These are phyloP conservation scores for Biscutella auriculata DNA, from an alignment of 441 rosid genomes.

Conservation along the genomic window DNA sequence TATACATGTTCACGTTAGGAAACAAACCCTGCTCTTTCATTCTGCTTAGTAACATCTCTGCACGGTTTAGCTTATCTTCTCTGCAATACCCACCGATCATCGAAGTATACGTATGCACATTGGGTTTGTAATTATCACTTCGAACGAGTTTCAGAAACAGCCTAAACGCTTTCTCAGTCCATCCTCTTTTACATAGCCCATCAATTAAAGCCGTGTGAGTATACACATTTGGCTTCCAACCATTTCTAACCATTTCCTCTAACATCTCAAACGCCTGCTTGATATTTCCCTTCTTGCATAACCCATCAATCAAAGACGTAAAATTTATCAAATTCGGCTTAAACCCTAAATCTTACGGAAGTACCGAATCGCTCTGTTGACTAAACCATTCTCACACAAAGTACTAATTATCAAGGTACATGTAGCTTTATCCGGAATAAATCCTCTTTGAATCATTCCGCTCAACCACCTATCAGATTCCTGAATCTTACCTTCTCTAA, in stretches of 20 bases:
- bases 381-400: slow-evolving; percentile 51
- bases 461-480: slow-evolving; percentile 68
- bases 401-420: slow-evolving; percentile 45
- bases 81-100: slow-evolving; percentile 82
- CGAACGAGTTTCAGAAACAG: slow-evolving; percentile 72
- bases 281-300: slow-evolving; percentile 71
- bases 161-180: slow-evolving; percentile 90
- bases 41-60: slow-evolving; percentile 72
- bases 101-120: slow-evolving; percentile 64
- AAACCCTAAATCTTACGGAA: slow-evolving; percentile 56
- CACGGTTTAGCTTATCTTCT: slow-evolving; percentile 64
- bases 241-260: slow-evolving; percentile 73
- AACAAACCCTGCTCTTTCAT: slow-evolving; percentile 75
- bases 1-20: slow-evolving; percentile 65
- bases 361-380: slow-evolving; percentile 49
- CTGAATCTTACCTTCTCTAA: slow-evolving; percentile 40
- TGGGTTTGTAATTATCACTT: slow-evolving; percentile 70
- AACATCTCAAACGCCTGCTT: slow-evolving; percentile 78
- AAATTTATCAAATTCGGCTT: slow-evolving; percentile 70
- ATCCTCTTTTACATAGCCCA: slow-evolving; percentile 81
- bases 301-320: slow-evolving; percentile 62
- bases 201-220: slow-evolving; percentile 72
- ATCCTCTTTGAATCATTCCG: slow-evolving; percentile 51
- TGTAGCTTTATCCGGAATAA: slow-evolving; percentile 55
- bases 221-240: slow-evolving; percentile 82